Evolutionary conservation across 768 basidiomycete species (phyloP), one percentile per base, ranked within the genome.

Genomic region (Hypsizygus marmoreus): DNA sequence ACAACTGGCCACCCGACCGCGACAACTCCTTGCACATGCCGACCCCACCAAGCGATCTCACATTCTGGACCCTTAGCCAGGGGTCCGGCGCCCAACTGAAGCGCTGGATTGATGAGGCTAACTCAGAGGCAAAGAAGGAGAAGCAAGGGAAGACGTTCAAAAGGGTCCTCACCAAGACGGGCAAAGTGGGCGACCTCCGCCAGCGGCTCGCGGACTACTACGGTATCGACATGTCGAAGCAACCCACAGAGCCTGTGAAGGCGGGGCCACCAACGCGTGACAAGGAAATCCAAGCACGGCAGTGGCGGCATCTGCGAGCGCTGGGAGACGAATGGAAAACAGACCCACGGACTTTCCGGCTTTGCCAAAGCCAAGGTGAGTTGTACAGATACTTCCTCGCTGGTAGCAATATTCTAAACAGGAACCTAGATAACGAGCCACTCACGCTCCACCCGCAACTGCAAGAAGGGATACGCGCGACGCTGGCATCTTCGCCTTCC

Each of bases 1-100:
- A n/a, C n/a, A n/a, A n/a, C n/a, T n/a, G n/a, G n/a, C n/a, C n/a
- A n/a, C n/a, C n/a, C n/a, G n/a, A n/a, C n/a, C n/a, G n/a, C n/a
- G n/a, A n/a, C n/a, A n/a, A n/a, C n/a, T n/a, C n/a, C n/a, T n/a
- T n/a, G n/a, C n/a, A n/a, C 36, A 31, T 42, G 28, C 51, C 47
- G 30, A 25, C 3, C 2, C 35, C 34, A 6, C 46, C 34, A 10
- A 4, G 13, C 1, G 40, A 41, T 40, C 50, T 45, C 30, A 41
- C 28, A 22, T 14, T 28, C 23, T n/a, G 26, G 43, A 58, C 14
- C 28, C 35, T 45, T n/a, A 40, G 33, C 46, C 56, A 57, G 23
- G 34, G 40, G 23, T 31, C 20, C 6, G 16, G 34, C 16, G 48
- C 40, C 3, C 36, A 54, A 22, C 44, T 44, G 7, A 41, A 41